Evolutionary conservation across 139 green algal species (phyloP).

Genomic region (Zygnema cylindricum): DNA sequence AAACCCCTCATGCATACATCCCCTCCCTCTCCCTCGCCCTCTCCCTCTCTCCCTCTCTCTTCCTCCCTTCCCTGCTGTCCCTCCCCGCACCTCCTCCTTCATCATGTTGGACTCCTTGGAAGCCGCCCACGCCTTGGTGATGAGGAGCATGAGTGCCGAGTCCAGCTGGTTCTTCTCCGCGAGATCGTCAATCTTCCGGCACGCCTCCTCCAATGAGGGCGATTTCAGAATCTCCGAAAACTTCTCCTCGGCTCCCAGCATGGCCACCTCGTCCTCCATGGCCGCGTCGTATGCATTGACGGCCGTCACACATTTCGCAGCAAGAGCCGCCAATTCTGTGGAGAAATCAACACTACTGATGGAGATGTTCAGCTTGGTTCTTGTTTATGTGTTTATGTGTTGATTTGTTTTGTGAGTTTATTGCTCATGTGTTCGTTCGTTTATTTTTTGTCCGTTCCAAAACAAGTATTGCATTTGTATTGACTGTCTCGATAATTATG

Average conservation of each 20-base stretch:
- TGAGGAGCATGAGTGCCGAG: conserved; percentile 81
- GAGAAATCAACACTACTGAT: neutral
- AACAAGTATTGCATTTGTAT: too few relatives aligned
- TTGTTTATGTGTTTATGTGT: too few relatives aligned
- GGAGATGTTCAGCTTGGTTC: too few relatives aligned
- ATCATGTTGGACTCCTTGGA: conserved; percentile 77
- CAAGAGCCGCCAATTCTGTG: conserved; percentile 28
- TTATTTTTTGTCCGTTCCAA: too few relatives aligned
- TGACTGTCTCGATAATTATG: too few relatives aligned
- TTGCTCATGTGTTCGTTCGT: too few relatives aligned
- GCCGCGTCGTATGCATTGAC: conserved; percentile 43
- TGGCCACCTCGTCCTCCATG: conserved; percentile 27
- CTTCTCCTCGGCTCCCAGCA: conserved; percentile 36
- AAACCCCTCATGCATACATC: too few relatives aligned
- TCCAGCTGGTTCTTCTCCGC: conserved; percentile 69
- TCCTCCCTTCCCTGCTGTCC: too few relatives aligned
- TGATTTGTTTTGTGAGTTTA: too few relatives aligned
- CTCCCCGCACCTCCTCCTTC: conserved; percentile 70
- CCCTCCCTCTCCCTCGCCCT: too few relatives aligned
- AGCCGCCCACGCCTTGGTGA: conserved; percentile 80
- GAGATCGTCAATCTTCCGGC: conserved; percentile 77
- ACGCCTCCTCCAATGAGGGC: conserved; percentile 21
- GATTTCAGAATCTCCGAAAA: conserved; percentile 55
- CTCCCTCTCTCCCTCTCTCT: too few relatives aligned
- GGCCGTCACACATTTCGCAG: conserved; percentile 32